Evolutionary conservation across 257 asterid species (phyloP).

Genomic region (Gentiana macrophylla): DNA sequence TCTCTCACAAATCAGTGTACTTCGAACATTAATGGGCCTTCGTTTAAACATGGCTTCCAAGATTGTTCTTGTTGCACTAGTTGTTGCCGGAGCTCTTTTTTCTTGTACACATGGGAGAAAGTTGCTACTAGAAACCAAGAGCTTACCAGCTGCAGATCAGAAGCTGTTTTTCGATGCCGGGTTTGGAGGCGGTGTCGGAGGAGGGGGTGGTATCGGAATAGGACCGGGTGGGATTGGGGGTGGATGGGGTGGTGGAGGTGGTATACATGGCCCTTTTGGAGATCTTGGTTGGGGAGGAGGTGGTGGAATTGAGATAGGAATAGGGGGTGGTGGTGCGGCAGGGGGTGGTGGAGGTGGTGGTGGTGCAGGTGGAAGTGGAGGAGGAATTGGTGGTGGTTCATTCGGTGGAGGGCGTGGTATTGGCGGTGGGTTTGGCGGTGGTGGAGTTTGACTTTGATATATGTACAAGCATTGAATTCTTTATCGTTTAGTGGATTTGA

Average conservation of each 20-base stretch:
- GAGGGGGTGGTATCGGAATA: background rate
- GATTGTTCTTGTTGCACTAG: background rate
- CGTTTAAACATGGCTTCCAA: background rate
- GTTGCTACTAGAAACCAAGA: background rate
- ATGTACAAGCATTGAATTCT: slow-evolving; percentile 13
- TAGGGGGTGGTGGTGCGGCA: too few relatives aligned
- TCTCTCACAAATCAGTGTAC: background rate
- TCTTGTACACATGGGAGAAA: background rate
- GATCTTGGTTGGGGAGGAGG: slow-evolving; percentile 2
- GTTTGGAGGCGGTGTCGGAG: background rate
- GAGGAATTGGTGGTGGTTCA: too few relatives aligned
- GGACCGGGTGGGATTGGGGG: background rate
- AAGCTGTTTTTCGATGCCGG: background rate
- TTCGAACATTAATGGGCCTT: background rate
- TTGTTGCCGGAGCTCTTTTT: slow-evolving; percentile 1
- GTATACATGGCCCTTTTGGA: background rate
- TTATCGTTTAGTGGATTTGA: slow-evolving; percentile 1
- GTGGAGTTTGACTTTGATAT: too few relatives aligned
- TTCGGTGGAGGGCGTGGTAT: too few relatives aligned
- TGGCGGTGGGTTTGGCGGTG: too few relatives aligned
- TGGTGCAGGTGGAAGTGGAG: too few relatives aligned
- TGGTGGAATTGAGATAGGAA: background rate
- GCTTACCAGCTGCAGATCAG: background rate
- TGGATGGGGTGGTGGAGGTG: slow-evolving; percentile 3
- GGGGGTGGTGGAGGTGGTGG: too few relatives aligned